phyloP scores from a whole-genome alignment of 305 asterid genomes.

The Petunia hybrid region DNA sequence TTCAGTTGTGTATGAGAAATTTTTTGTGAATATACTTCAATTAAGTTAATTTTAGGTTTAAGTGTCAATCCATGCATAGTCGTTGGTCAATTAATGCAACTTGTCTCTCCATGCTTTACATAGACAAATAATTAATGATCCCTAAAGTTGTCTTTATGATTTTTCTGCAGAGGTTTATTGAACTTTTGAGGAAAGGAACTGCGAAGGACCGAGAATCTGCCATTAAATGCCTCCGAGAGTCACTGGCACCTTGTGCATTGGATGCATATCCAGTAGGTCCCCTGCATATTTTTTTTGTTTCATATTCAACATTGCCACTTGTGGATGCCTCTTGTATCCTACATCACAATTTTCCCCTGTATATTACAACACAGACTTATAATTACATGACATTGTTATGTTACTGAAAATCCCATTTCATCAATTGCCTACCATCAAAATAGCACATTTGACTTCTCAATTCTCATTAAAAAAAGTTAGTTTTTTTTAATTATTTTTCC shows the following conservation, averaged over 20 bases:
- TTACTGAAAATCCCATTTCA: not conserved
- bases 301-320: constrained; percentile 14
- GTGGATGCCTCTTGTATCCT: constrained; percentile 17
- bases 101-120: not conserved
- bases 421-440: not conserved
- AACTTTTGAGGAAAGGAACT: constrained; percentile 87
- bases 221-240: constrained; percentile 68
- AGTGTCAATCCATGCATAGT: not conserved
- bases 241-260: constrained; percentile 96
- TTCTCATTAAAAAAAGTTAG: not conserved
- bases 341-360: not conserved
- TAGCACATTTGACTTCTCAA: not conserved
- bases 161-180: constrained; percentile 77
- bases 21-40: not conserved
- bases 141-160: constrained; percentile 2
- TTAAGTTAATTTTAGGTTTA: constrained; percentile 4
- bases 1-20: not conserved
- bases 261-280: constrained; percentile 92
- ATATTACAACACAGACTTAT: not conserved
- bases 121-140: not conserved
- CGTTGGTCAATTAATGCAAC: not conserved
- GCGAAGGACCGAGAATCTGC: constrained; percentile 83
- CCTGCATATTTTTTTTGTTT: constrained; percentile 2
- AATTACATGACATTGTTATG: not conserved
- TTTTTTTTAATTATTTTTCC: too few species aligned